Evolutionary conservation across 2,329 filamentous ascomycete genomes (phyloP).

Genomic region (Fonsecaea pugnacius): DNA sequence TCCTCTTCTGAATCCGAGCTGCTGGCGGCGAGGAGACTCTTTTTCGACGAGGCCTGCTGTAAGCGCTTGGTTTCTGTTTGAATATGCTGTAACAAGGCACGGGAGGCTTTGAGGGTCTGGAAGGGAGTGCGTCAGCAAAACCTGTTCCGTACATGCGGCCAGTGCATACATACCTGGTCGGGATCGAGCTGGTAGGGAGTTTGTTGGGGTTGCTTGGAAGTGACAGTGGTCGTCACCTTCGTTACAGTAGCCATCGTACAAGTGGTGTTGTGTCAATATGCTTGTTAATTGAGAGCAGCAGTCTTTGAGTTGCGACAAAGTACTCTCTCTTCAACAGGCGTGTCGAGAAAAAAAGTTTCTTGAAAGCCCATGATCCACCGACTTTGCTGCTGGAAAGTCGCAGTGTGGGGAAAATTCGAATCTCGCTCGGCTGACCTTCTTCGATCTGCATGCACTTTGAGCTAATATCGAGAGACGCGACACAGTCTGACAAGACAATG

Average conservation of each 20-base stretch:
- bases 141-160: neutral
- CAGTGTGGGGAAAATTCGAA: conserved; percentile 7
- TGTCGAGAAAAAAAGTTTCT: neutral
- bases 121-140: neutral
- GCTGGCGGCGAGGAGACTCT: conserved; percentile 57
- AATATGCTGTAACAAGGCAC: conserved; percentile 63
- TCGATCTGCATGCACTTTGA: neutral
- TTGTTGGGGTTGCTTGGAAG: conserved; percentile 23
- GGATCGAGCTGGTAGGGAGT: conserved; percentile 54
- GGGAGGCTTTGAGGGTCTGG: conserved; percentile 63
- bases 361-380: neutral
- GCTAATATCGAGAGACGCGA: too few species aligned
- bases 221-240: conserved; percentile 13
- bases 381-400: neutral
- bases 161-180: conserved; percentile 47
- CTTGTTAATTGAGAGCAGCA: neutral
- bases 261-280: neutral
- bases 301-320: neutral
- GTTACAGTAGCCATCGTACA: conserved; percentile 19
- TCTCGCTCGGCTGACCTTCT: neutral
- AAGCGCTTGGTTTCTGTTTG: conserved; percentile 55
- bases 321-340: neutral
- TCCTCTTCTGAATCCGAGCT: conserved; percentile 54
- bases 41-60: conserved; percentile 56
- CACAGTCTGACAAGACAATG: too few species aligned